phyloP scores from a whole-genome alignment of 1,284 basidiomycete genomes.

The Boletus sp. region DNA sequence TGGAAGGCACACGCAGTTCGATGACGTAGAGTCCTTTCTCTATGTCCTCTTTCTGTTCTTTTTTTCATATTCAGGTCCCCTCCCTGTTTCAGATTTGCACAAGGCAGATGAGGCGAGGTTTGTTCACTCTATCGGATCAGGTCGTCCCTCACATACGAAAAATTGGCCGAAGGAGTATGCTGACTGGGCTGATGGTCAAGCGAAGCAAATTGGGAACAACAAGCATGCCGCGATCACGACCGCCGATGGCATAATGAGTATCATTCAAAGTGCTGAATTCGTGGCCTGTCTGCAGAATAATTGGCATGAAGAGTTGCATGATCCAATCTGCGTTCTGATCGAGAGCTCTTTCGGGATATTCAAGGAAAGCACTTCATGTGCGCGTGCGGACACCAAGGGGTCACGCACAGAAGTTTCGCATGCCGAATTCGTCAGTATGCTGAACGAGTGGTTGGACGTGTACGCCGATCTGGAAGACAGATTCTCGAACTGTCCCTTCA shows the following conservation, averaged over 20 bases:
- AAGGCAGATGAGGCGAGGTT: not conserved
- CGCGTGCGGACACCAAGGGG: too few species aligned
- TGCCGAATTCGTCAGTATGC: not conserved
- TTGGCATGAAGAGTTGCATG: not conserved
- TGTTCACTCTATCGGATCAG: not conserved
- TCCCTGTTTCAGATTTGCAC: not conserved
- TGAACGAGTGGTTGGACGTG: not conserved
- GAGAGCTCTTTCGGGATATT: not conserved
- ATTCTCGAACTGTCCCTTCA: constrained; percentile 4
- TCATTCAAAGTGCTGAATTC: not conserved
- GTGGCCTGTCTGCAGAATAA: not conserved
- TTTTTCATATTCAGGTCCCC: constrained; percentile 5
- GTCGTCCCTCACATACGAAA: not conserved
- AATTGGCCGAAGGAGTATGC: not conserved
- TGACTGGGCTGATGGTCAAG: not conserved
- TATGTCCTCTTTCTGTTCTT: constrained; percentile 9
- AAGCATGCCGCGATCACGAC: not conserved
- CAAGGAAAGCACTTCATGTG: not conserved
- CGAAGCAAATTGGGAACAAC: too few species aligned
- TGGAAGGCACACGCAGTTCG: constrained; percentile 1
- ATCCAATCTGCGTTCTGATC: not conserved
- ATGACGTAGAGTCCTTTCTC: constrained; percentile 7
- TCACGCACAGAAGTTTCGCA: not conserved
- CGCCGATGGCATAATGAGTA: not conserved
- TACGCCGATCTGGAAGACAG: not conserved